Base-by-base conservation (phyloP, 179 eudicot species). In the Amaranthus tricolor region DNA sequence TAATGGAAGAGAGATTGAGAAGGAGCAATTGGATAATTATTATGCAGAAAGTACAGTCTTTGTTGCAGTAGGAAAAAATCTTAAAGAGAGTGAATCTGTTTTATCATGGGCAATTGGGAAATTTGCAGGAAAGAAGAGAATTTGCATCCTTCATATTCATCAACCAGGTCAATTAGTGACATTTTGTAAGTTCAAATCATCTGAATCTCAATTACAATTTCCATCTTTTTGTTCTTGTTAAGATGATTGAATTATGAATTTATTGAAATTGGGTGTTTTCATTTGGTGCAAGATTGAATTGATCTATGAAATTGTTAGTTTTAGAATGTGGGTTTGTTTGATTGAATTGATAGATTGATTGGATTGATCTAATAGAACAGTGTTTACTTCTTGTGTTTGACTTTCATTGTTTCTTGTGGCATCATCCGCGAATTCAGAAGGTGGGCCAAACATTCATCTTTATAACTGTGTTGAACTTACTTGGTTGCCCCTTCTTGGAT, bases 21-120 rank as follows among this genome's bases (percentile, higher is more conserved):
- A 11, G 19, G 78, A 81, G 20, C 85, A 84, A 63, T 51, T 81
- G 13, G 9, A 43, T 77, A 87, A 86, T 54, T 81, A 60, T 68
- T 81, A 81, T 82, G 88, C 78, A 6, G 93, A 89, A 9, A 81
- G 79, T 43, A 86, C 96, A 1, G 80, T 93, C 6, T 89, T 89
- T 74, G 96, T 93, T 50, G 96, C 98, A n/a, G 96, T 93, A 60
- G 96, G 98, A 8, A 89, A 86, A 76, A 77, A 85, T 74, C 71
- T 86, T 71, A 83, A 87, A 74, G 92, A 91, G 56, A 81, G 87
- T 70, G 93, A 89, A 84, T 83, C 90, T 24, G 70, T 79, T 73
- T 73, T 93, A 63, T 74, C 82, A 58, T 93, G 96, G 96, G 90
- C 91, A 11, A 71, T 79, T 66, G 63, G 78, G 77, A 84, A 75